Evolutionary conservation across 352 stramenopile genomes (phyloP).

Genomic region (Phytophthora syringae): DNA sequence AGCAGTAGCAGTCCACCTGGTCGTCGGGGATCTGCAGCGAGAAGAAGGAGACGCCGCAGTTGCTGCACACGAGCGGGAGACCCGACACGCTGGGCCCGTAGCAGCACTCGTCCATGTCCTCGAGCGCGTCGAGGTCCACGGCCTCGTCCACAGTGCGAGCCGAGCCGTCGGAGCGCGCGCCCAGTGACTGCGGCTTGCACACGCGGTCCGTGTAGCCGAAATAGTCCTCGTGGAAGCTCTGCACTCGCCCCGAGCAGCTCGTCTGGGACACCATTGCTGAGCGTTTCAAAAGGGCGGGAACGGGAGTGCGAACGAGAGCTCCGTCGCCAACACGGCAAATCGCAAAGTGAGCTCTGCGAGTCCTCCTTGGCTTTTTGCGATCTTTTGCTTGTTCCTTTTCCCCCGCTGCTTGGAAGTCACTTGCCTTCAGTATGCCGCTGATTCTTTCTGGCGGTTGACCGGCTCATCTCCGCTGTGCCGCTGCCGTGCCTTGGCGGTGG

Average conservation of each 20-base stretch:
- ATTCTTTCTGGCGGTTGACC: slow-evolving; percentile 23
- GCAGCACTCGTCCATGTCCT: slow-evolving; percentile 34
- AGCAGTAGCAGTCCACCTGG: slow-evolving; percentile 84
- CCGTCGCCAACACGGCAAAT: slow-evolving; percentile 32
- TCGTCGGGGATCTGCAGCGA: slow-evolving; percentile 70
- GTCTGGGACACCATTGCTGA: slow-evolving; percentile 26
- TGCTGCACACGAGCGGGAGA: slow-evolving; percentile 78
- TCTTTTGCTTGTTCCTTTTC: slow-evolving; percentile 1
- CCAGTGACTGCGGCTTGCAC: slow-evolving; percentile 20
- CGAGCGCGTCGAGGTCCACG: slow-evolving; percentile 53
- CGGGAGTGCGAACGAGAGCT: slow-evolving; percentile 11
- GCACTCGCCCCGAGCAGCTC: slow-evolving; percentile 11
- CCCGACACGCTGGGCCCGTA: slow-evolving; percentile 50
- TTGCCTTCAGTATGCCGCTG: slow-evolving; percentile 20
- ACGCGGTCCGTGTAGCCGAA: slow-evolving; percentile 19
- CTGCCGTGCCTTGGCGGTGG: background rate
- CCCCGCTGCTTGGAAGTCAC: slow-evolving; percentile 7
- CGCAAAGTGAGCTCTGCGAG: slow-evolving; percentile 24
- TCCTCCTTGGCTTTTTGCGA: background rate
- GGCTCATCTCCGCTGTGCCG: slow-evolving; percentile 16
- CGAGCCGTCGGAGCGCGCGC: slow-evolving; percentile 35
- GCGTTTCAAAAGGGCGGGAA: slow-evolving; percentile 8
- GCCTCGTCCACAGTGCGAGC: slow-evolving; percentile 38
- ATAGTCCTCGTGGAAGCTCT: slow-evolving; percentile 19
- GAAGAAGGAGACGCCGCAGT: slow-evolving; percentile 87